Evolutionary conservation across 495 filamentous ascomycete genomes (phyloP), one percentile per base, ranked within the genome.

Genomic region (Cudoniella acicularis): DNA sequence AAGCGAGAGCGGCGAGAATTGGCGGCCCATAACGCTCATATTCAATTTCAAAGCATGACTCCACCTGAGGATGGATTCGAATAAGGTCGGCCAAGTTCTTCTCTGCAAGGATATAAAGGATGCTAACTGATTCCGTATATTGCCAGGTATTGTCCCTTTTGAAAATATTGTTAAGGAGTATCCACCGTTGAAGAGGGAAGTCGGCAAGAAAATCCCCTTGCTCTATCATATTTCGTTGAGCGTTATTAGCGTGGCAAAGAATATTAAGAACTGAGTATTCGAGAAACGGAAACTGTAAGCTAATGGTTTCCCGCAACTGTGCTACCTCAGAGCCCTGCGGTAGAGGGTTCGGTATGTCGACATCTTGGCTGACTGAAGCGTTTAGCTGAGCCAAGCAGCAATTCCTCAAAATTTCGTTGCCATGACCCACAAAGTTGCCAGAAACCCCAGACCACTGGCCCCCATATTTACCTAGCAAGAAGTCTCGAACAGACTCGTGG

Each of bases 31-130:
- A 77, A 17, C 69, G 69, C 47, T 71, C 76, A 54, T 54, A 16
- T 55, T 65, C 59, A 16, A 70, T 40, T 27, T 71, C 64, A 49
- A 76, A 67, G 25, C 64, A 65, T 0, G 59, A 59, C 10, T 69
- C 48, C 0, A 45, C 30, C 46, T 20, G 61, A 48, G 4, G 42
- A 26, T 58, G 54, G 23, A 25, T 67, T 55, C 55, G 62, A 57
- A 80, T 74, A 24, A 83, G 74, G 21, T 69, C 63, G 0, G 74
- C 27, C 13, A 69, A 54, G 45, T 73, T 71, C 3, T 67, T 66
- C 24, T 79, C 73, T 40, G 80, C 74, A 23, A 79, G 61, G 9
- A 84, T 70, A 41, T 83, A 82, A 18, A 75, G 64, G 1, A 79
- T 52, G 59, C 66, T 79, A 45, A 69, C 68, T 46, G 60, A 56